Conservation (phyloP, 257 asterid species). For the Osmanthus fragrans region DNA sequence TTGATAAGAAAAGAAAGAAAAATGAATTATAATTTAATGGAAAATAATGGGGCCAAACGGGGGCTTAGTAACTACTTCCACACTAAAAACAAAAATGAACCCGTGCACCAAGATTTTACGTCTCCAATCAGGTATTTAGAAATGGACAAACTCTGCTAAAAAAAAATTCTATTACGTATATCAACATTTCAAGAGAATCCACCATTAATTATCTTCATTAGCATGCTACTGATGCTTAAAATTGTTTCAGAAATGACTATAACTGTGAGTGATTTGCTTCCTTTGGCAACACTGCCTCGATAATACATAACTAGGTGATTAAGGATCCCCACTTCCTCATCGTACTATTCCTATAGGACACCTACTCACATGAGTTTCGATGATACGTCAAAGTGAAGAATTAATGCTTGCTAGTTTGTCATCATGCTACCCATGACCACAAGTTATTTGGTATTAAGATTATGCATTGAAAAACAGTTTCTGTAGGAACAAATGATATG, state of each 20-base stretch:
- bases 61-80: background rate
- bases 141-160: background rate
- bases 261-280: background rate
- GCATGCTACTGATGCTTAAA: background rate
- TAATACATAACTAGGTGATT: background rate
- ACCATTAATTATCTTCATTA: background rate
- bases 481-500: background rate
- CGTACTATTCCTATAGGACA: background rate
- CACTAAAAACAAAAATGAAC: background rate
- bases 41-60: no score
- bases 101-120: background rate
- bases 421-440: background rate
- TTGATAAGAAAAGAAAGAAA: no score
- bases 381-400: background rate
- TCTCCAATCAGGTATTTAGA: background rate
- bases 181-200: background rate
- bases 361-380: background rate
- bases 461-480: background rate
- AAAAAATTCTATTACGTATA: background rate
- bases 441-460: background rate
- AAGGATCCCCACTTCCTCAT: background rate
- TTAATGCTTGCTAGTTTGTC: background rate
- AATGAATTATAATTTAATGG: no score
- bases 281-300: background rate
- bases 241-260: background rate